These are phyloP conservation scores for Candida coquimbonensis DNA, from an alignment of 805 yeast genomes.

Conservation along the genomic window DNA sequence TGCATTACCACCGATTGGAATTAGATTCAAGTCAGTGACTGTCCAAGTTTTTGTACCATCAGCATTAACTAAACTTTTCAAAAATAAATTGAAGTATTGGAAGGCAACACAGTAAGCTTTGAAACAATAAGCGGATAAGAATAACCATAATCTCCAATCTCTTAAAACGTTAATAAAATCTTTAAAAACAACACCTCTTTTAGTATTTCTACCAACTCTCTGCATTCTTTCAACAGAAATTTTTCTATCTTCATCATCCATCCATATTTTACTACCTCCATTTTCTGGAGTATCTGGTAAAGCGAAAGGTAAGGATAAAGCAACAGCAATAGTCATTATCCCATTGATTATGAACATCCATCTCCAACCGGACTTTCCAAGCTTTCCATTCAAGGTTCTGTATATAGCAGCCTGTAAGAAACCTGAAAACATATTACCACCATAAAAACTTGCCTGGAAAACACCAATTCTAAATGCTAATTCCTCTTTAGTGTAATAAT, in stretches of 20 bases:
- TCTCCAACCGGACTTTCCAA: conserved; percentile 10
- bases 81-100: conserved; percentile 11
- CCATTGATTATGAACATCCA: conserved; percentile 16
- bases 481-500: conserved; percentile 31
- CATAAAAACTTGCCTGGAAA: conserved; percentile 11
- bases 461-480: conserved; percentile 27
- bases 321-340: conserved; percentile 17
- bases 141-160: conserved; percentile 12
- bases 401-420: conserved; percentile 27
- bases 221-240: conserved; percentile 22
- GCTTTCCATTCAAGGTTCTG: conserved; percentile 4
- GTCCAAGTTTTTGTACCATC: conserved; percentile 11
- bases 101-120: conserved; percentile 7
- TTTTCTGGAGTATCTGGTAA: conserved; percentile 33
- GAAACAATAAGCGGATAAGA: conserved; percentile 10
- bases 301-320: conserved; percentile 28
- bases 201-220: conserved; percentile 11
- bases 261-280: conserved; percentile 23
- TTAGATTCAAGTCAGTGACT: conserved; percentile 11
- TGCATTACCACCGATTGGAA: conserved; percentile 17
- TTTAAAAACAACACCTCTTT: conserved; percentile 5
- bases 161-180: conserved; percentile 1
- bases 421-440: conserved; percentile 23
- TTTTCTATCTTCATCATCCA: conserved; percentile 24
- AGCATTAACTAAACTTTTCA: conserved; percentile 10